Evolutionary conservation across 2,329 filamentous ascomycete genomes (phyloP).

Genomic region (Colletotrichum euphorbiae): DNA sequence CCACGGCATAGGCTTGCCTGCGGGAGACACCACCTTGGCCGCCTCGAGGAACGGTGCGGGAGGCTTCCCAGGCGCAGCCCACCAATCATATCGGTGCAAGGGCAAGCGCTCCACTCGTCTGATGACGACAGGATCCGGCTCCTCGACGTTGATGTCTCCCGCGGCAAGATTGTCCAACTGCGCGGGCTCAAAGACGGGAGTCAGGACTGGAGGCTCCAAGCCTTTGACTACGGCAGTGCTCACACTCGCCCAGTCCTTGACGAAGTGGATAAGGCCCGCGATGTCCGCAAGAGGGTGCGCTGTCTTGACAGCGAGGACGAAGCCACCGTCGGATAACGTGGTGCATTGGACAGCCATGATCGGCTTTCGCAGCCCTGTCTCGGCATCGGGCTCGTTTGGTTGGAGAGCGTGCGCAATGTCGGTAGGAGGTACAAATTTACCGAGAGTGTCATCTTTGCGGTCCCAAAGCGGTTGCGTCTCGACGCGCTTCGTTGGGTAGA

Average conservation of each 20-base stretch:
- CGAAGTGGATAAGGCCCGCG: slow-evolving; percentile 54
- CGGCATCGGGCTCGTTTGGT: neutral
- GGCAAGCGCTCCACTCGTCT: neutral
- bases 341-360: slow-evolving; percentile 53
- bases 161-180: slow-evolving; percentile 37
- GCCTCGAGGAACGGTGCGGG: neutral
- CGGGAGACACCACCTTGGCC: neutral
- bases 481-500: neutral
- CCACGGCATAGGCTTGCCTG: slow-evolving; percentile 50
- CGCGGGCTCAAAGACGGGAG: slow-evolving; percentile 32
- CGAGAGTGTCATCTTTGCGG: neutral
- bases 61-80: neutral
- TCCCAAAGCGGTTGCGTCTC: neutral
- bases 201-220: neutral
- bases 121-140: neutral
- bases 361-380: slow-evolving; percentile 33
- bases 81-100: neutral
- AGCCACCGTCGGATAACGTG: slow-evolving; percentile 53
- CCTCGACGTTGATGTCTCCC: neutral
- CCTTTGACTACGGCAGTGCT: slow-evolving; percentile 41
- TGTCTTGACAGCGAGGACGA: slow-evolving; percentile 53
- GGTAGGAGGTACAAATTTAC: neutral
- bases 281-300: slow-evolving; percentile 60
- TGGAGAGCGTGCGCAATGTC: neutral
- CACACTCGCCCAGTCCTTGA: slow-evolving; percentile 53